Evolutionary conservation across 2,329 filamentous ascomycete species (phyloP), one percentile per base, ranked within the genome.

Genomic region (Talaromyces sp.): DNA sequence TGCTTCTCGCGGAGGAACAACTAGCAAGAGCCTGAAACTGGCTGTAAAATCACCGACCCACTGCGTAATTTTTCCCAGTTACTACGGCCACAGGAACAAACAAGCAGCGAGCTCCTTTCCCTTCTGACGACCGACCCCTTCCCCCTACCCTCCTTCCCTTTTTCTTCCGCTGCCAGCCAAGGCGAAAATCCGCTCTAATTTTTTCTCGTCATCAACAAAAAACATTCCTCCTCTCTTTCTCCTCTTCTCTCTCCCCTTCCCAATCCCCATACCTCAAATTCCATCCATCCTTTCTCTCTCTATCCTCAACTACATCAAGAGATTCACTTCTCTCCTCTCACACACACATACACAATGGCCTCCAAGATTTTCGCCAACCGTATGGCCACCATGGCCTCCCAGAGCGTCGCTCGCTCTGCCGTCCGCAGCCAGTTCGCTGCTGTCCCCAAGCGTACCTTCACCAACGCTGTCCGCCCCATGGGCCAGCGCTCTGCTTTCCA

Each of bases 341-440:
- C 58, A 54, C 60, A 49, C 76, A 74, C 83, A 81, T 84, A 88
- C 86, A 87, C 86, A 91, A 93, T 93, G 90, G 88, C 90, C 81
- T 86, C 87, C 81, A 90, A 90, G 84, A 86, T 92, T 81, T 85
- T 91, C 83, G 87, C 90, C 80, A 89, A 89, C 78, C 88, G 90
- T 82, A 86, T 92, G 85, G 89, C 89, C 82, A 85, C 87, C 79
- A 80, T 82, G 78, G 80, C 79, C 76, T 86, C 88, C 80, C 82
- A 85, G 83, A 91, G 90, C 88, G 89, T 88, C 82, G 89, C 89
- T 81, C 90, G 90, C 82, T 89, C 90, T 83, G 88, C 88, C 80
- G 81, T 89, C 78, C 89, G 89, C 76, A 83, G 84, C 76, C 84
- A 85, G 78, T 76, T 88, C 75, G 83, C 84, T 79, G 84, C 82